Evolutionary conservation across 768 basidiomycete genomes (phyloP), one percentile per base, ranked within the genome.

Genomic region (Mycena leptocephala): DNA sequence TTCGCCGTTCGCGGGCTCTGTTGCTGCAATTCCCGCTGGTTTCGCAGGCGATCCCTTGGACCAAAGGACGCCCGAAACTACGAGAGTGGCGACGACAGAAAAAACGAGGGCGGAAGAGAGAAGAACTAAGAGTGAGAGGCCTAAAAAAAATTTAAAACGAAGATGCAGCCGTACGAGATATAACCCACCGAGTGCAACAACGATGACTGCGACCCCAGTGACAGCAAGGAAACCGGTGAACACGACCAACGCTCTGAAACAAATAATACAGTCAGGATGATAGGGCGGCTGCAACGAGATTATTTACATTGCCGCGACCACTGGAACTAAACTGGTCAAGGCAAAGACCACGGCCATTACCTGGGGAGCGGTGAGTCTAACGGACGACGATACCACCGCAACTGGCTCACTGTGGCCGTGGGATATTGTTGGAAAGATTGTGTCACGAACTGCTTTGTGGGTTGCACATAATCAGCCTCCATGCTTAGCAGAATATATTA

Each of bases 121-220:
- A 24, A 56, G 4, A 16, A 55, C 66, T 24, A 32, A 20, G 28
- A 68, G 53, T 10, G 41, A 55, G 30, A 68, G 66, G n/a, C 20
- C 66, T 68, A 51, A 1, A 51, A 11, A n/a, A n/a, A n/a, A n/a
- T n/a, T n/a, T n/a, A n/a, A n/a, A n/a, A n/a, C n/a, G n/a, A n/a
- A n/a, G n/a, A n/a, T n/a, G n/a, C n/a, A n/a, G n/a, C n/a, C n/a
- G n/a, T n/a, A n/a, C n/a, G n/a, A n/a, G 14, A n/a, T 5, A 39
- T 30, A 20, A 64, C 62, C 9, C 8, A 68, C 66, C 66, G 11
- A 68, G 51, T 14, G 46, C 66, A n/a, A 68, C 33, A 37, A 68
- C 24, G 26, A 14, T 28, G 14, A 37, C 24, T 0, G 39, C 11
- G 33, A 30, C 16, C 10, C 24, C 66, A 39, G 53, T 6, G 22